Base-by-base conservation (phyloP, 2,329 filamentous ascomycete genomes). In the Zymoseptoria crescenta region DNA sequence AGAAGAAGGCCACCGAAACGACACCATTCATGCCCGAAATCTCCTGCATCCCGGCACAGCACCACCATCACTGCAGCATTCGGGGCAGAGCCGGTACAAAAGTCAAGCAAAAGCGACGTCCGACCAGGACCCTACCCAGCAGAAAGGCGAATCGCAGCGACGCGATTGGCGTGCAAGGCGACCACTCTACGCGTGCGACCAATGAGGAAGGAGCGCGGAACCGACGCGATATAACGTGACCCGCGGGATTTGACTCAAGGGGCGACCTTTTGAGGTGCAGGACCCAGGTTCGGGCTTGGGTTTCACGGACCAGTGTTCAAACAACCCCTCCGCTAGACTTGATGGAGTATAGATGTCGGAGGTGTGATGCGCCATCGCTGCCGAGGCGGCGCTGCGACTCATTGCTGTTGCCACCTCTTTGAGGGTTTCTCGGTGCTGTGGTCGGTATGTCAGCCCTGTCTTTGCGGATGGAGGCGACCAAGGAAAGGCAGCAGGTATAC, bases 161-260 rank as follows among this genome's bases (percentile, higher is more conserved):
- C 61, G 63, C 64, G 63, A 66, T 62, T 66, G 62, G 64, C 57
- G 59, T 56, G 61, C 57, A 59, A 24, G 50, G 55, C 55, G 54
- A 55, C 56, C 52, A 60, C 61, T 59, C 20, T 58, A 56, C 54
- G 48, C 57, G 58, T 55, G 45, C 48, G 52, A 59, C 49, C 50
- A 54, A 54, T 30, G n/a, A 45, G 56, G 8, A 50, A 49, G 49
- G 56, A 61, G 59, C 63, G 48, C 56, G 63, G 64, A 61, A 64
- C 29, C 62, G 48, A 29, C 56, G 54, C 63, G 63, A 55, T 53
- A 53, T 61, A 59, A 63, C 62, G 62, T 52, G 62, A 63, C 49
- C 45, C 20, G 55, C 53, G 24, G 24, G 35, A 3, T 59, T 62
- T 61, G 62, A 63, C 57, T 65, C 63, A 65, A 62, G 52, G 20